These are phyloP conservation scores for Podospora conica DNA, from an alignment of 495 filamentous ascomycete species.

Conservation along the genomic window DNA sequence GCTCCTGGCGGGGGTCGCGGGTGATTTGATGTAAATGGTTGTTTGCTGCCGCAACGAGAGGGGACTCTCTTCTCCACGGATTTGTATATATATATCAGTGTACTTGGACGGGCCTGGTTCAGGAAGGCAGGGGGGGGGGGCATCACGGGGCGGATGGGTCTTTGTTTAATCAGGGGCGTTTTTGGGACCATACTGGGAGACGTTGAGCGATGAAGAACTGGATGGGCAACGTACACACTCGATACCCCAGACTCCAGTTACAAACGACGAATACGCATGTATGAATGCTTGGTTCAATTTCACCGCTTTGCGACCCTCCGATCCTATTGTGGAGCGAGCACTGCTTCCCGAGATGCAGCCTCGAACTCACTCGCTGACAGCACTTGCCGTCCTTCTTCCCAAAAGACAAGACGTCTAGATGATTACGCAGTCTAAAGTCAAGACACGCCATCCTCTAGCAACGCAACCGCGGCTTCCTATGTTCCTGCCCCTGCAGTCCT, in stretches of 20 bases:
- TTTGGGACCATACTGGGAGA: neutral
- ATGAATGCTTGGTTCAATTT: neutral
- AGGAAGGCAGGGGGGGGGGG: neutral
- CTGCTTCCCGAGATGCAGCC: neutral
- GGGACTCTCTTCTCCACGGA: neutral
- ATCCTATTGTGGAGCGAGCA: neutral
- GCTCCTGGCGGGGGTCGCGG: slow-evolving; percentile 91
- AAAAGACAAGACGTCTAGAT: neutral
- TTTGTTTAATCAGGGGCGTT: neutral
- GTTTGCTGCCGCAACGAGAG: neutral
- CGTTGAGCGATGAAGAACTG: neutral
- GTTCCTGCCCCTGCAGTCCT: neutral
- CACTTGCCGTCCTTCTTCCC: neutral
- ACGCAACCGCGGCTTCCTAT: neutral
- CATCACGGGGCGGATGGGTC: neutral
- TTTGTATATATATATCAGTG: neutral
- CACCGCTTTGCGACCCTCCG: neutral
- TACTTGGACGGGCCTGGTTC: neutral
- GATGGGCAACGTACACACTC: neutral
- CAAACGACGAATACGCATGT: neutral
- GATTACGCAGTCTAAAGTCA: neutral
- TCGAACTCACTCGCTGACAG: neutral
- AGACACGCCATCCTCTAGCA: neutral
- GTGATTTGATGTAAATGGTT: slow-evolving; percentile 55
- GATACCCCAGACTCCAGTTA: neutral